Percentiles rank a stretch among this genome's conserved stretches.
Conservation (phyloP, 2,329 filamentous ascomycete species). For the Aureobasidium sp. region DNA sequence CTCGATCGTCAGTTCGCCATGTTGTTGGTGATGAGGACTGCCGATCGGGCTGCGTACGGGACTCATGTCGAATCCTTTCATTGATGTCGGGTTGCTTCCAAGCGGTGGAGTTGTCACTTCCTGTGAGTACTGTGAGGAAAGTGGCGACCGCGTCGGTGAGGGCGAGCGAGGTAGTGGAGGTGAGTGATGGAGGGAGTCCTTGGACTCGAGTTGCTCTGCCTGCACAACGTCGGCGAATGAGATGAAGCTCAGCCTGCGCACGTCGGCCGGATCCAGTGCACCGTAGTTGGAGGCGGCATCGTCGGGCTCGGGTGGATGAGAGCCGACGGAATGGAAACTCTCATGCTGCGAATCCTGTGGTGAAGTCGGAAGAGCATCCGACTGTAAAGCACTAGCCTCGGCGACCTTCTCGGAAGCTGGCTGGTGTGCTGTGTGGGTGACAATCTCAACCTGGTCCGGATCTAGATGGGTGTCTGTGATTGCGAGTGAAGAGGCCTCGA, state of each 20-base stretch:
- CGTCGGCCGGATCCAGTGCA: constrained; percentile 67
- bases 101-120: constrained; percentile 58
- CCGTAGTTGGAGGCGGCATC: constrained; percentile 71
- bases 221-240: constrained; percentile 95
- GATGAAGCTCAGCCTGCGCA: constrained; percentile 84
- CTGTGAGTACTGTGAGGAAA: constrained; percentile 53
- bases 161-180: constrained; percentile 52
- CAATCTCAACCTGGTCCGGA: constrained; percentile 85
- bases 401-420: constrained; percentile 62
- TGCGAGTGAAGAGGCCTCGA: constrained; percentile 84
- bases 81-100: constrained; percentile 66
- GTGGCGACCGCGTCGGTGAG: constrained; percentile 70
- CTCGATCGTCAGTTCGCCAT: constrained; percentile 76
- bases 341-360: constrained; percentile 20
- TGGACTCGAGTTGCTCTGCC: constrained; percentile 53
- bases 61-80: constrained; percentile 62
- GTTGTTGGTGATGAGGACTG: constrained; percentile 45
- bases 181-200: constrained; percentile 56
- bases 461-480: constrained; percentile 82
- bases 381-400: constrained; percentile 21
- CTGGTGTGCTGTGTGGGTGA: constrained; percentile 79
- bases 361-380: constrained; percentile 15
- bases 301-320: constrained; percentile 28
- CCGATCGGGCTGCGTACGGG: constrained; percentile 57
- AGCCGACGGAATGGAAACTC: constrained; percentile 8